Evolutionary conservation across 2,329 filamentous ascomycete genomes (phyloP).

Genomic region (Biscogniauxia marginata): DNA sequence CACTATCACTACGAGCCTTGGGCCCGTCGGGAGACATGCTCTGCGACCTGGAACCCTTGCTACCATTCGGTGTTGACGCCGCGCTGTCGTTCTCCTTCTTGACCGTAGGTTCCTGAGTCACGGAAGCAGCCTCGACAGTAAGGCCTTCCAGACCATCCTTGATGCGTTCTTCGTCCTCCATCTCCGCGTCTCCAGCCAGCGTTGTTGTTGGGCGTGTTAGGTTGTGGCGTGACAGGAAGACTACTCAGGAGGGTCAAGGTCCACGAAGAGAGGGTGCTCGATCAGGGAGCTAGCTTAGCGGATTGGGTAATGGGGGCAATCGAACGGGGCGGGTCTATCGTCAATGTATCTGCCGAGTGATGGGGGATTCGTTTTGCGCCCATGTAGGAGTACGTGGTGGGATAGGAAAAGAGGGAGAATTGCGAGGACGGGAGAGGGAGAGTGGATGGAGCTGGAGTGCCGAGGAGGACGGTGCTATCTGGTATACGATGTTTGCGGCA

Average conservation of each 20-base stretch:
- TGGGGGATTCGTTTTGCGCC: not conserved
- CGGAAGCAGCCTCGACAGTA: conserved; percentile 41
- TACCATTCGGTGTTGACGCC: conserved; percentile 40
- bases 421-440: conserved; percentile 6
- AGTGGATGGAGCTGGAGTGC: conserved; percentile 11
- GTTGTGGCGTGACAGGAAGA: not conserved
- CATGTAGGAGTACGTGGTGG: not conserved
- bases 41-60: conserved; percentile 41
- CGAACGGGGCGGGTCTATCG: not conserved
- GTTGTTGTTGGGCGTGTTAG: not conserved
- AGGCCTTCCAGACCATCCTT: conserved; percentile 40
- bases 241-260: not conserved
- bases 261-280: not conserved
- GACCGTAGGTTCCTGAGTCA: conserved; percentile 26
- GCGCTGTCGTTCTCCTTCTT: conserved; percentile 41
- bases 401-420: not conserved
- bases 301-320: not conserved
- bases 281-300: not conserved
- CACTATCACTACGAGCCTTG: conserved; percentile 48
- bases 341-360: not conserved
- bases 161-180: conserved; percentile 33
- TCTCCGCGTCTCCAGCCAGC: conserved; percentile 15
- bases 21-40: conserved; percentile 44
- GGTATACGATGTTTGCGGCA: conserved; percentile 27
- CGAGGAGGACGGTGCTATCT: conserved; percentile 25